These are phyloP conservation scores for Phialophora verrucosa DNA, from an alignment of 2,329 filamentous ascomycete genomes.

Conservation along the genomic window DNA sequence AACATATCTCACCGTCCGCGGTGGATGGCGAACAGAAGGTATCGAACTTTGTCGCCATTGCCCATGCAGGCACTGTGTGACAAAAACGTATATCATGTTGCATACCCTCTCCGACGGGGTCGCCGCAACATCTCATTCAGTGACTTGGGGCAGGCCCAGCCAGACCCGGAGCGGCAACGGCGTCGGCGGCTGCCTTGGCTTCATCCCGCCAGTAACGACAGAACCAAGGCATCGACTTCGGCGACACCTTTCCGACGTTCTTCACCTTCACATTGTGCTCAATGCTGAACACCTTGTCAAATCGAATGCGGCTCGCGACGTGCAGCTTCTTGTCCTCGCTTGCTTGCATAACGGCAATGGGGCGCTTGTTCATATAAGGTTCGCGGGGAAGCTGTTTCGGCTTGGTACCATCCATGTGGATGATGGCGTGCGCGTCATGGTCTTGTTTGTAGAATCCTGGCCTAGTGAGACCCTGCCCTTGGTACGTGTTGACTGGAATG, in stretches of 20 bases:
- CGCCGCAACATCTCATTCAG: background rate
- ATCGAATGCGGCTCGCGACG: slow-evolving; percentile 48
- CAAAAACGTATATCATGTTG: slow-evolving; percentile 1
- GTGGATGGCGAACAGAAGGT: background rate
- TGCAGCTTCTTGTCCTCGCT: slow-evolving; percentile 41
- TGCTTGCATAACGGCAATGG: slow-evolving; percentile 45
- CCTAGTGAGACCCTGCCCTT: slow-evolving; percentile 46
- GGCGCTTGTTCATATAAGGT: slow-evolving; percentile 44
- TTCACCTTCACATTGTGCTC: slow-evolving; percentile 53
- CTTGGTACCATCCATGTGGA: slow-evolving; percentile 43
- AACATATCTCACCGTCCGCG: background rate
- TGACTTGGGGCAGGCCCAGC: background rate
- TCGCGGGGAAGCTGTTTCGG: slow-evolving; percentile 40
- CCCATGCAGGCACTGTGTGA: background rate
- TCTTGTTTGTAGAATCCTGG: slow-evolving; percentile 43
- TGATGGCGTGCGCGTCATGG: slow-evolving; percentile 46
- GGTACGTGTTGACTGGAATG: slow-evolving; percentile 50
- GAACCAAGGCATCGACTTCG: slow-evolving; percentile 41
- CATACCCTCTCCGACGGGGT: background rate
- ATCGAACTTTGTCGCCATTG: background rate
- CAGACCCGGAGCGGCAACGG: background rate
- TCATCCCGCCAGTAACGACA: slow-evolving; percentile 30
- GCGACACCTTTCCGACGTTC: slow-evolving; percentile 46
- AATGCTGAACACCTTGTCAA: slow-evolving; percentile 50
- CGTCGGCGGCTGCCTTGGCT: background rate